Evolutionary conservation across 371 early-diverging fungal genomes (phyloP).

Genomic region (Vairimorpha apis): DNA sequence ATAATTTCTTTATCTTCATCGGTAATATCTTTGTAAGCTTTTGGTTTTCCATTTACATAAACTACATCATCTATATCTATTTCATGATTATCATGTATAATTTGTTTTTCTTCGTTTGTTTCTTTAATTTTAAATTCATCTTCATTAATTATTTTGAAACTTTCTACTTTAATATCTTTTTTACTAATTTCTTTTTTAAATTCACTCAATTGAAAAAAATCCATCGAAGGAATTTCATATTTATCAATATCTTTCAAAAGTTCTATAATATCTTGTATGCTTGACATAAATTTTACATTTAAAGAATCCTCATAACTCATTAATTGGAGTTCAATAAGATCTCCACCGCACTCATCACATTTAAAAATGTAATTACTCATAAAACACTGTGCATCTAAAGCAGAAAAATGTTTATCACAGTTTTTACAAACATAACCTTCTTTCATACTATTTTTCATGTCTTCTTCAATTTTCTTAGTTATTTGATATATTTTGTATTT

Average conservation of each 20-base stretch:
- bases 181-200: slow-evolving; percentile 39
- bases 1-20: slow-evolving; percentile 63
- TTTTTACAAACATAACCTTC: slow-evolving; percentile 51
- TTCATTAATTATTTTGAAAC: slow-evolving; percentile 15
- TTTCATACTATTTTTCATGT: slow-evolving; percentile 38
- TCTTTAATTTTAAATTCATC: neutral
- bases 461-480: slow-evolving; percentile 58
- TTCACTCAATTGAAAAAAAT: slow-evolving; percentile 56
- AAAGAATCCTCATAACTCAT: slow-evolving; percentile 34
- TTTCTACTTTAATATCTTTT: neutral
- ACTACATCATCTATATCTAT: slow-evolving; percentile 35
- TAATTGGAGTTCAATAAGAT: slow-evolving; percentile 54
- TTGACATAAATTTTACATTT: slow-evolving; percentile 52
- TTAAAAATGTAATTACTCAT: slow-evolving; percentile 58
- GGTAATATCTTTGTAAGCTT: slow-evolving; percentile 59
- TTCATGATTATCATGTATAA: neutral
- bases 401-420: slow-evolving; percentile 58
- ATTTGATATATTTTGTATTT: slow-evolving; percentile 65
- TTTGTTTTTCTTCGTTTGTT: neutral
- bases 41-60: slow-evolving; percentile 56
- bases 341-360: slow-evolving; percentile 61
- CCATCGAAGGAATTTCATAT: slow-evolving; percentile 55
- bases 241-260: slow-evolving; percentile 61
- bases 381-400: slow-evolving; percentile 61
- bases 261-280: slow-evolving; percentile 47